These are phyloP conservation scores for Acanthamoeba triangularis DNA, from an alignment of 208 protist genomes.

Conservation along the genomic window DNA sequence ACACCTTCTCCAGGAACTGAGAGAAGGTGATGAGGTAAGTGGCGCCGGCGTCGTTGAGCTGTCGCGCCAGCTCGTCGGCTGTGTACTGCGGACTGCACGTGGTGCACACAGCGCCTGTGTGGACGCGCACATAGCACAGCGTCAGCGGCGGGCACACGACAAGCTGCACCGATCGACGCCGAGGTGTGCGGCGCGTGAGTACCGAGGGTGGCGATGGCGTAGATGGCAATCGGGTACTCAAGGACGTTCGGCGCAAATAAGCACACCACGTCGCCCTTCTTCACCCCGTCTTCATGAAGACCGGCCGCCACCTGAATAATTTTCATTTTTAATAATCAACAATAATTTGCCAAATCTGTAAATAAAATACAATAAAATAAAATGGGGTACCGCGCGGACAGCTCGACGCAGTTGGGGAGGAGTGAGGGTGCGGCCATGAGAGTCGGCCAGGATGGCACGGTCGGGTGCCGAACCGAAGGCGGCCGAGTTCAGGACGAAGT, in stretches of 20 bases:
- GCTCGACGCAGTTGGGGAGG: neutral
- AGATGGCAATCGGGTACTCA: slow-evolving; percentile 78
- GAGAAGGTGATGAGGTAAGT: slow-evolving; percentile 50
- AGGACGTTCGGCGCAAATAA: slow-evolving; percentile 80
- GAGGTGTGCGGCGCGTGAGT: slow-evolving; percentile 72
- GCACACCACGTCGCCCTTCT: slow-evolving; percentile 80
- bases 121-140: neutral
- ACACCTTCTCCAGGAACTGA: slow-evolving; percentile 40
- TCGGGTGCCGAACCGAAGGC: neutral
- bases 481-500: slow-evolving; percentile 7
- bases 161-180: neutral
- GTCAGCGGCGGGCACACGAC: neutral
- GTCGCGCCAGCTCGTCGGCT: slow-evolving; percentile 35
- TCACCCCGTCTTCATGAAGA: slow-evolving; percentile 55
- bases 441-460: neutral
- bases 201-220: slow-evolving; percentile 71
- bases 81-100: slow-evolving; percentile 27
- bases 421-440: neutral
- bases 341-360: neutral
- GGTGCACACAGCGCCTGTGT: slow-evolving; percentile 22
- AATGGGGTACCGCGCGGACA: slow-evolving; percentile 3
- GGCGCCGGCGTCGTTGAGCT: slow-evolving; percentile 71
- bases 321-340: neutral
- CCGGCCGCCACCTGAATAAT: neutral
- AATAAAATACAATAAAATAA: neutral